Conservation (phyloP, 768 basidiomycete genomes). For the Mycena crocata region DNA sequence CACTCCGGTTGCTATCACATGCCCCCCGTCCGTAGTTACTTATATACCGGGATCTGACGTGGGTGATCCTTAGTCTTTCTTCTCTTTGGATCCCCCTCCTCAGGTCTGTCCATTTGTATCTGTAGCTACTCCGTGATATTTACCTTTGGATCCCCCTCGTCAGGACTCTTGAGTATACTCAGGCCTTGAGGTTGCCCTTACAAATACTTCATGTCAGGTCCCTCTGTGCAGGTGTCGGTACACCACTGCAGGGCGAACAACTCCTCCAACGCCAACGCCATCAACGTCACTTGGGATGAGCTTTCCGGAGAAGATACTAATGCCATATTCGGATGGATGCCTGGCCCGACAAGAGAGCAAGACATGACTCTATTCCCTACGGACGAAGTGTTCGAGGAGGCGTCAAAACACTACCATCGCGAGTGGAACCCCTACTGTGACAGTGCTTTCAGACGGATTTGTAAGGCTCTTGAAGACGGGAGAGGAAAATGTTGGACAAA, state of each 20-base stretch:
- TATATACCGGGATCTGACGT: no score
- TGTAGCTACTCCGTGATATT: no score
- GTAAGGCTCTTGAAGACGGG: neutral
- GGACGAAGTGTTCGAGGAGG: neutral
- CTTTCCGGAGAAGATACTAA: neutral
- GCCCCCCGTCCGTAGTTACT: no score
- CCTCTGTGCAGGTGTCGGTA: neutral
- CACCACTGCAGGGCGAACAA: neutral
- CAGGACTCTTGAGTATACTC: no score
- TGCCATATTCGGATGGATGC: neutral
- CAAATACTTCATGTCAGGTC: neutral
- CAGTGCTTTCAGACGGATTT: neutral
- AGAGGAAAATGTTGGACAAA: neutral
- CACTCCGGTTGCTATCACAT: no score
- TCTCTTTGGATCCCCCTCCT: no score
- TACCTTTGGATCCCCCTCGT: no score
- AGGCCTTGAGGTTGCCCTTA: no score
- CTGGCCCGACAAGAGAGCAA: neutral
- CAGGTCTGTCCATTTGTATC: no score
- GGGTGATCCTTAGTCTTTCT: no score
- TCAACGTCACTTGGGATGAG: constrained; percentile 3
- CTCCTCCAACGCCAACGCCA: neutral
- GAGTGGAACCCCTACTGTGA: constrained; percentile 22
- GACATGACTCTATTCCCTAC: neutral
- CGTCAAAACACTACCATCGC: neutral